These are phyloP conservation scores for Nevesoporus exiguus DNA, from an alignment of 768 basidiomycete genomes.

Conservation along the genomic window DNA sequence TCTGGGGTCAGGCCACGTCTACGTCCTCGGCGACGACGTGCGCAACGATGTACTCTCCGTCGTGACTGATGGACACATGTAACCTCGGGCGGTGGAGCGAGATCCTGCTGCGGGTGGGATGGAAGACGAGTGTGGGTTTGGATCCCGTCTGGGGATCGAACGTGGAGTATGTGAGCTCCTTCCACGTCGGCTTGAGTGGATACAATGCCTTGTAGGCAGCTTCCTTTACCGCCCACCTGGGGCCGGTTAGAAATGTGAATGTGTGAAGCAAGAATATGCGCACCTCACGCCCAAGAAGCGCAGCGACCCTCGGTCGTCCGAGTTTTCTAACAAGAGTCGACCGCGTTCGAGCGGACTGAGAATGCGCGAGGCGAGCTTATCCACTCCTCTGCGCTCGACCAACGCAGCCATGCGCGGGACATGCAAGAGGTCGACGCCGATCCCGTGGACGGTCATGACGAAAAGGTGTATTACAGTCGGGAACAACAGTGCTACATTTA, in stretches of 20 bases:
- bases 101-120: background rate
- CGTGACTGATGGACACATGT: constrained; percentile 78
- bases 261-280: background rate
- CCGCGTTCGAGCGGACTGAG: constrained; percentile 48
- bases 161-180: constrained; percentile 55
- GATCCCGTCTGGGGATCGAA: constrained; percentile 33
- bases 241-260: background rate
- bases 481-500: background rate
- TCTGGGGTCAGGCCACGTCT: constrained; percentile 5
- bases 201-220: constrained; percentile 84
- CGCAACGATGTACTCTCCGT: constrained; percentile 72
- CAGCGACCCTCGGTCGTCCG: constrained; percentile 5
- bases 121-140: constrained; percentile 41
- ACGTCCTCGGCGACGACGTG: constrained; percentile 64
- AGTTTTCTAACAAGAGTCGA: background rate
- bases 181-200: constrained; percentile 69
- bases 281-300: constrained; percentile 68
- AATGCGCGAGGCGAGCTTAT: constrained; percentile 56
- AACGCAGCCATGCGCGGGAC: constrained; percentile 61
- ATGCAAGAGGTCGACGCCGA: constrained; percentile 74
- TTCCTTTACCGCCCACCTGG: constrained; percentile 82
- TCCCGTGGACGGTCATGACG: constrained; percentile 66
- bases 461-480: background rate
- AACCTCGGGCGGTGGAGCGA: constrained; percentile 26
- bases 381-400: constrained; percentile 44